Evolutionary conservation across 768 basidiomycete genomes (phyloP).

Genomic region (Hypholoma sublateritium): DNA sequence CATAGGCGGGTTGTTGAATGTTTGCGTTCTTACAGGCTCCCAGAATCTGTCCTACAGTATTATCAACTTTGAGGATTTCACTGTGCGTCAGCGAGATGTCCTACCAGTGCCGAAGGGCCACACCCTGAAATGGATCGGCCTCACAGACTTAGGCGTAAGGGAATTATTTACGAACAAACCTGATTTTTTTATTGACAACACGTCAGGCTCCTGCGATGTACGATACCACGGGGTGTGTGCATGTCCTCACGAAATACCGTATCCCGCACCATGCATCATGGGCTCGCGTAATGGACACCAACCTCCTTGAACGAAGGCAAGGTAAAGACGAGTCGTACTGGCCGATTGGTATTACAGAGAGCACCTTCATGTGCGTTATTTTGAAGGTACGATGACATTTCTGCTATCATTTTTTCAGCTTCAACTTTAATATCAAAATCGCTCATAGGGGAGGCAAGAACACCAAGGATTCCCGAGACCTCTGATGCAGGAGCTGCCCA

Average conservation of each 20-base stretch:
- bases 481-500: conserved; percentile 82
- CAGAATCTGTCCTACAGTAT: conserved; percentile 87
- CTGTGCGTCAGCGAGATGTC: conserved; percentile 79
- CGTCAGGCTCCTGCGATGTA: conserved; percentile 85
- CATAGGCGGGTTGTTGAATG: not conserved
- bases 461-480: conserved; percentile 89
- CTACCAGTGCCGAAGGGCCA: conserved; percentile 82
- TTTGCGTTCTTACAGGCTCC: conserved; percentile 54
- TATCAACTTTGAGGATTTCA: conserved; percentile 87
- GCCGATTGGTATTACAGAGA: conserved; percentile 83
- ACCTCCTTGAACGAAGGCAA: conserved; percentile 71
- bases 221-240: conserved; percentile 82
- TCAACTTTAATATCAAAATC: not conserved
- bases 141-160: conserved; percentile 85
- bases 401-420: not conserved
- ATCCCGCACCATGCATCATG: conserved; percentile 90
- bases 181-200: not conserved
- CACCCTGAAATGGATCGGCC: conserved; percentile 86
- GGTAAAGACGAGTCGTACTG: conserved; percentile 96
- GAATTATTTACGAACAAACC: not conserved
- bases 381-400: conserved; percentile 68
- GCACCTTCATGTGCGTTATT: conserved; percentile 85
- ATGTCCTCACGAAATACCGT: conserved; percentile 83
- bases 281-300: conserved; percentile 86
- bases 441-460: conserved; percentile 74